Evolutionary conservation across 345 rosid genomes (phyloP).

Genomic region (Erysimum cheiranthoides): DNA sequence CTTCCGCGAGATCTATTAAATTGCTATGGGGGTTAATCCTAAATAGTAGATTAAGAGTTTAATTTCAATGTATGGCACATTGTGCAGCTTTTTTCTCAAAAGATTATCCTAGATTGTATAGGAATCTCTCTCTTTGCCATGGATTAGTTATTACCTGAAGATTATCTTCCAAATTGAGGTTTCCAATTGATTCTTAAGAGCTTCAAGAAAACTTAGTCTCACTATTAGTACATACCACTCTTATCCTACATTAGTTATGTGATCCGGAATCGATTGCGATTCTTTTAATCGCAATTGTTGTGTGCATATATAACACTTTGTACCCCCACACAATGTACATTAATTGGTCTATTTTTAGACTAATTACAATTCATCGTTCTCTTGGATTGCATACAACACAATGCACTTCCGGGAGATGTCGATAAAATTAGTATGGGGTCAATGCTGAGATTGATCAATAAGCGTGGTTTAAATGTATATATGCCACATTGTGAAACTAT

Average conservation of each 20-base stretch:
- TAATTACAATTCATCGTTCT: not conserved
- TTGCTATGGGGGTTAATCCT: slow-evolving; percentile 15
- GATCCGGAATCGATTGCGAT: not conserved
- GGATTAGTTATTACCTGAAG: not conserved
- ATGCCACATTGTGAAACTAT: not conserved
- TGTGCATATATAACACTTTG: not conserved
- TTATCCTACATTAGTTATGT: slow-evolving; percentile 9
- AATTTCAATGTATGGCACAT: not conserved
- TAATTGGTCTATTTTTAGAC: slow-evolving; percentile 10
- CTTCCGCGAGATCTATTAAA: slow-evolving; percentile 26
- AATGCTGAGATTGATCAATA: slow-evolving; percentile 15
- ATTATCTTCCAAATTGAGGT: slow-evolving; percentile 21
- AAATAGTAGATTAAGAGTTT: not conserved
- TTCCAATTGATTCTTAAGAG: slow-evolving; percentile 12
- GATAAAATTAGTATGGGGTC: not conserved
- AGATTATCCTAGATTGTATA: not conserved
- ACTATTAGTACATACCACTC: slow-evolving; percentile 14
- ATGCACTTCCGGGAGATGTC: not conserved
- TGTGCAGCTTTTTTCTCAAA: not conserved
- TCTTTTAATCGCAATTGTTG: not conserved
- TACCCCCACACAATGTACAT: not conserved
- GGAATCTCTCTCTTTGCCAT: not conserved
- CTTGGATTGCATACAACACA: slow-evolving; percentile 32
- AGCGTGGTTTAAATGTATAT: not conserved
- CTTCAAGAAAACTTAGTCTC: slow-evolving; percentile 2